A percentile compares a stretch with the other conserved stretches of the same genome.
phyloP scores from a whole-genome alignment of 805 yeast species.

The Lipomyces mesembrius region DNA sequence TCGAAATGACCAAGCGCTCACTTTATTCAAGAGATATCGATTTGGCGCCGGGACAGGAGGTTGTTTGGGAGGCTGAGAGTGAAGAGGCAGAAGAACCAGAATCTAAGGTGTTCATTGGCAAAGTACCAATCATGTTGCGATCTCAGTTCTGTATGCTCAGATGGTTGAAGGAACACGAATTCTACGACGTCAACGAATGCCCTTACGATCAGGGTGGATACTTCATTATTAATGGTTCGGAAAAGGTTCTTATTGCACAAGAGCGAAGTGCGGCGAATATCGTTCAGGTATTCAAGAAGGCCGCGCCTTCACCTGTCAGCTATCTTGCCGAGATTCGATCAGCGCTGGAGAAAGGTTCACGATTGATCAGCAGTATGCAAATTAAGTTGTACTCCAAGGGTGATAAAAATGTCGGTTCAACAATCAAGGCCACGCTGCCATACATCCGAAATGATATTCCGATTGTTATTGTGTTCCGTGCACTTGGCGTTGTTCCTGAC shows the following conservation, averaged over 20 bases:
- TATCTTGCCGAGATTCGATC: conserved; percentile 96
- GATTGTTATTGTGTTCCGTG: conserved; percentile 94
- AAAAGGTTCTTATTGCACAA: conserved; percentile 97
- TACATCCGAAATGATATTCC: conserved; percentile 97
- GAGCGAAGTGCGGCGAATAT: conserved; percentile 98
- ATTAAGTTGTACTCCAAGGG: conserved; percentile 87
- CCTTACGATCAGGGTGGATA: conserved; percentile 99
- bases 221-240: conserved; percentile 97
- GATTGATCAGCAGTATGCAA: conserved; percentile 91
- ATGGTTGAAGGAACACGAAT: conserved; percentile 88
- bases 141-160: conserved; percentile 94
- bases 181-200: conserved; percentile 95
- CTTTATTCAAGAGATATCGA: conserved; percentile 79
- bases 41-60: conserved; percentile 54
- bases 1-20: conserved; percentile 91
- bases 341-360: conserved; percentile 95
- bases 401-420: conserved; percentile 68
- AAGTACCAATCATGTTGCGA: conserved; percentile 96
- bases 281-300: conserved; percentile 96
- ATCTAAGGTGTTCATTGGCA: conserved; percentile 88
- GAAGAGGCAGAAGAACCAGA: conserved; percentile 67
- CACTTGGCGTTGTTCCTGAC: conserved; percentile 97
- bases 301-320: conserved; percentile 95
- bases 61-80: conserved; percentile 62
- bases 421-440: conserved; percentile 94